Evolutionary conservation across 306 rosid genomes (phyloP), one percentile per base, ranked within the genome.

Genomic region (Delonix regia): DNA sequence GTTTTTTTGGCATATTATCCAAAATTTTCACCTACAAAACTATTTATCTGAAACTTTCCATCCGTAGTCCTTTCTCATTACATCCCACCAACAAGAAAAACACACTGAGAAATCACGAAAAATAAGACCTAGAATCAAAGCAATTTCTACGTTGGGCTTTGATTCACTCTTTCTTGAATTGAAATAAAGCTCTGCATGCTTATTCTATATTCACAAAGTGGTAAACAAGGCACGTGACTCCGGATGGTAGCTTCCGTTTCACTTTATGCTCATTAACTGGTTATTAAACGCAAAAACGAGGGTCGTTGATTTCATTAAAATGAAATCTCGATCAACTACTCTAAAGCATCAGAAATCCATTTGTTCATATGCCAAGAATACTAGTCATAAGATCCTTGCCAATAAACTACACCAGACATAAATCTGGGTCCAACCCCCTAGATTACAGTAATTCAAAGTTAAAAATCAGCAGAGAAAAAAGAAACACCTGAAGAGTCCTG

Each of bases 401-500:
- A 51, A 34, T 33, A 21, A 51, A 33, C 30, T 6, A 9, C 2
- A 71, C 9, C 27, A 16, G 27, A 70, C 6, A 36, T 10, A 47
- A 28, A 69, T 34, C 69, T 5, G 14, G 79, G 65, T 42, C 56
- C 65, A 13, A 15, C 5, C 63, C n/a, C 38, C 30, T 63, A 56
- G 66, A 70, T 75, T 57, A 55, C 24, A 73, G 18, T 47, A 73
- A 53, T 16, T 44, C 9, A 14, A 51, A 80, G 63, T 74, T 39
- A 16, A 48, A 63, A 76, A 8, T n/a, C 0, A 75, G 47, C 10
- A 44, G 3, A 27, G 51, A 12, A 39, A 34, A 56, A 45, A 59
- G 57, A 74, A 77, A 28, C 78, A 89, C 98, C 98, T 95, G 96
- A 77, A 95, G 99, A 60, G 99, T 95, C 19, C 94, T 91, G 79